Evolutionary conservation across 2,329 filamentous ascomycete species (phyloP), one percentile per base, ranked within the genome.

Genomic region (Thermochaetoides dissita): DNA sequence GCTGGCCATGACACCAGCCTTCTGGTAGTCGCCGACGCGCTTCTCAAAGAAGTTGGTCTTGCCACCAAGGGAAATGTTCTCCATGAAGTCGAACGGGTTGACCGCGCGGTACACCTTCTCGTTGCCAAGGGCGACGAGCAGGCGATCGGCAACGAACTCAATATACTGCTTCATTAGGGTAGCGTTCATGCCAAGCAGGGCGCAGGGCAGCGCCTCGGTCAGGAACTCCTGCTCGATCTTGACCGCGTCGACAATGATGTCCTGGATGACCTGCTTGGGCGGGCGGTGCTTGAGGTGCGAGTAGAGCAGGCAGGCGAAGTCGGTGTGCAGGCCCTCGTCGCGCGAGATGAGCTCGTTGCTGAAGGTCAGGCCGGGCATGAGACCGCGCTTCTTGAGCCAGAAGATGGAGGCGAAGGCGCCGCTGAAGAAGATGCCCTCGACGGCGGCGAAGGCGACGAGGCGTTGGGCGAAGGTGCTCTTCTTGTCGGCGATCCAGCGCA

Each of bases 21-120:
- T 98, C 69, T 98, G 91, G 77, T 98, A 98, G 60, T 98, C 91
- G 63, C 82, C 91, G 44, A 98, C 91, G 56, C 91, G 86, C 84
- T 98, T 98, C 82, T 98, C 91, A 63, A 98, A 98, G 78, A 98
- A 98, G 79, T 98, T 98, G 63, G 91, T 98, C 84, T 98, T 98
- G 66, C 91, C 91, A 40, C 87, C 85, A 8, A 98, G 76, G 17
- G 91, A 96, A 66, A 98, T 98, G 69, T 94, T 95, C 76, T 98
- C 91, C 91, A 98, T 98, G 67, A 98, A 98, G 74, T 98, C 91
- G 63, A 98, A 98, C 61, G 91, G 91, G 71, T 98, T 98, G 63
- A 81, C 76, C 28, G 82, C 72, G 60, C 91, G 84, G 78, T 94
- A 98, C 57, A 84, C 73, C 74, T 95, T 96, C 56, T 84, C 76